These are phyloP conservation scores for Rhododendron ferrugineum DNA, from an alignment of 148 eudicot genomes.

Conservation along the genomic window DNA sequence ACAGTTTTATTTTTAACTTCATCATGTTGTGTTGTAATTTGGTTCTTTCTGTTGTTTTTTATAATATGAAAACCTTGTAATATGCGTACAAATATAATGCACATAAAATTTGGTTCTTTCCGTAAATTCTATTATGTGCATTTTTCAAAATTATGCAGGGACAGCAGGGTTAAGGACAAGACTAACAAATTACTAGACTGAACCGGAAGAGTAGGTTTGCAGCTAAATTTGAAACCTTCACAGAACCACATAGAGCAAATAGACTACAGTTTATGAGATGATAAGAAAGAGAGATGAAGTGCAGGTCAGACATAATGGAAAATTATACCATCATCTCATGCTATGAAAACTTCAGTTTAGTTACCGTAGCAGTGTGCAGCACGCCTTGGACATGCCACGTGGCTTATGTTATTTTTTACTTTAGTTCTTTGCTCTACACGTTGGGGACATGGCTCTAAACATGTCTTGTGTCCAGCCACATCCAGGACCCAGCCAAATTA, in stretches of 20 bases:
- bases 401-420: not conserved
- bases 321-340: not conserved
- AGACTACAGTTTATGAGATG: not conserved
- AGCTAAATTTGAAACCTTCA: not conserved
- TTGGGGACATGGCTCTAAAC: not conserved
- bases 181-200: not conserved
- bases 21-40: no score
- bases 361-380: not conserved
- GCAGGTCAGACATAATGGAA: not conserved
- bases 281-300: not conserved
- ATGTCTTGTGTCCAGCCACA: not conserved
- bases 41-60: no score
- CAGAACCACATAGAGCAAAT: not conserved
- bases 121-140: no score
- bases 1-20: no score
- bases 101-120: not conserved
- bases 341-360: not conserved
- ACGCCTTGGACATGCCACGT: not conserved
- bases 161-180: not conserved
- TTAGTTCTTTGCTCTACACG: not conserved
- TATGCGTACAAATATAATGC: not conserved
- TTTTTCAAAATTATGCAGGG: not conserved
- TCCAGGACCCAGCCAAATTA: not conserved
- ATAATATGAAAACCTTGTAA: not conserved
- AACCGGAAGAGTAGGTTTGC: not conserved